These are phyloP conservation scores for Zygoascus flipseniorum DNA, from an alignment of 805 yeast species.

Conservation along the genomic window DNA sequence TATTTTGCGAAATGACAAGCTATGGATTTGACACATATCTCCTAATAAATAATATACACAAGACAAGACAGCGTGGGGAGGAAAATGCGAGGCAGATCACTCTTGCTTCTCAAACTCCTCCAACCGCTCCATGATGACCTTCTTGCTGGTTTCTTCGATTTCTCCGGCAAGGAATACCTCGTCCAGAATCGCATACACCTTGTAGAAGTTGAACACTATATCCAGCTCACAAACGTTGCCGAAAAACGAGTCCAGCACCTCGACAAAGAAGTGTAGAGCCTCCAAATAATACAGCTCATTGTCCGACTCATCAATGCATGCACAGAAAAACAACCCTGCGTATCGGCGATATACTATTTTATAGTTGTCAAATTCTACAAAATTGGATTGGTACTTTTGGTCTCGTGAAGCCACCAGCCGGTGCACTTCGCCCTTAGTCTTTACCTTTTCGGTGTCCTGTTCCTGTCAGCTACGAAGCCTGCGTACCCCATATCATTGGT, in stretches of 20 bases:
- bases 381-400: constrained; percentile 72
- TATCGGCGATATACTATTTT: constrained; percentile 81
- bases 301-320: constrained; percentile 70
- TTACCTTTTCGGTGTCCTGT: constrained; percentile 38
- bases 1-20: too few species aligned
- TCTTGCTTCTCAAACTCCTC: constrained; percentile 56
- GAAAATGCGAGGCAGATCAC: constrained; percentile 18
- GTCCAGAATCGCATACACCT: constrained; percentile 72
- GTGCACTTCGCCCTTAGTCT: constrained; percentile 57
- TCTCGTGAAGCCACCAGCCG: constrained; percentile 74
- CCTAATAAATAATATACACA: constrained; percentile 1
- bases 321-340: constrained; percentile 86
- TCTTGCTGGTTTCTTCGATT: constrained; percentile 74
- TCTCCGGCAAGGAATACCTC: constrained; percentile 90
- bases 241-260: constrained; percentile 76
- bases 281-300: constrained; percentile 79
- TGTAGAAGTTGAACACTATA: constrained; percentile 83
- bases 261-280: constrained; percentile 80
- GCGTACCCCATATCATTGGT: constrained; percentile 2
- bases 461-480: constrained; percentile 11
- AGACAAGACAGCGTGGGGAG: too few species aligned
- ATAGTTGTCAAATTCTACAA: constrained; percentile 58
- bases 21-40: too few species aligned
- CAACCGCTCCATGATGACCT: constrained; percentile 54
- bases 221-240: constrained; percentile 91